Base-by-base conservation (phyloP, 345 rosid species). In the Gossypium mustelinum region DNA sequence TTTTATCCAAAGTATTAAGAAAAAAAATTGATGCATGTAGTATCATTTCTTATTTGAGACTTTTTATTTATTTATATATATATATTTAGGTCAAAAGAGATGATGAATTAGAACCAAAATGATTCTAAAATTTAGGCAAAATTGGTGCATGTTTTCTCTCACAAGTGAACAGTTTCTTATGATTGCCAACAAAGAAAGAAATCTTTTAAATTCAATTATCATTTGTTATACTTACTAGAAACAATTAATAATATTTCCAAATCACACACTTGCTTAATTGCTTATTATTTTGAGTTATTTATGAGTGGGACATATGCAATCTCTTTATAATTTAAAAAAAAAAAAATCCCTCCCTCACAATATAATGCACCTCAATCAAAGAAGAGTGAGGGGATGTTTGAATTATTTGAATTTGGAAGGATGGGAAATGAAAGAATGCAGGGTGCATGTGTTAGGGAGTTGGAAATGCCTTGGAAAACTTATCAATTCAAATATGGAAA, bases 361-460 rank as follows among this genome's bases (percentile, higher is more conserved):
- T 11, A 51, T 51, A 45, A 47, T 68, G 18, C 3, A 68, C 57
- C 48, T 34, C 51, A 71, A 54, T 71, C 34, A 71, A 71, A 54
- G 34, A 5, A 41, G 60, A 24, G 39, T 18, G 72, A 72, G 64
- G 9, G 34, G 14, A 17, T 18, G 41, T 17, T 47, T 22, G 64
- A 67, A 47, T 56, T 22, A 22, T 58, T 70, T 43, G 68, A 63
- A 56, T 3, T 57, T 22, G 61, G 29, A 55, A 47, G 12, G 59
- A 47, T 70, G 71, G 22, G 61, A 25, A 27, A 60, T 5, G 43
- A 62, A 69, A 47, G 34, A 44, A 63, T 59, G 41, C 16, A 55
- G 56, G 29, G 62, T 80, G 86, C 86, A 83, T 76, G 84, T 74
- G 84, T 73, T 47, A 18, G 68, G 78, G 62, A 78, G 79, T 75